Evolutionary conservation across 75 land plant genomes (phyloP).

Genomic region (Ceratopteris richardii): DNA sequence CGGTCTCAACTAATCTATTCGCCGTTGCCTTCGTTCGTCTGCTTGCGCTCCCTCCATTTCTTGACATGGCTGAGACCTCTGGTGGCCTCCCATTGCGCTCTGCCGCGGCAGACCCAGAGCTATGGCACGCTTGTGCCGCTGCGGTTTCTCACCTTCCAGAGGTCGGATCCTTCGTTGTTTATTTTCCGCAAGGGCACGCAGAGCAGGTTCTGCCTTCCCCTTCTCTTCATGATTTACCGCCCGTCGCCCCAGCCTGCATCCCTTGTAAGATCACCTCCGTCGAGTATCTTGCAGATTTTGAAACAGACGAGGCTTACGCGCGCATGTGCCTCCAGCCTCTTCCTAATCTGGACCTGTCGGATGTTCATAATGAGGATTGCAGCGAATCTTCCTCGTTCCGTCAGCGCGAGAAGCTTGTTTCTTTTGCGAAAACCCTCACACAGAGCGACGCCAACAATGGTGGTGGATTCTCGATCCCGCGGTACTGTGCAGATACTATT

Average conservation of each 20-base stretch:
- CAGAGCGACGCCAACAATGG: conserved; percentile 95
- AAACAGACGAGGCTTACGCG: conserved; percentile 81
- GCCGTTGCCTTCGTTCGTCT: too few relatives aligned
- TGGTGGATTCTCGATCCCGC: conserved; percentile 86
- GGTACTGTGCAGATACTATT: conserved; percentile 88
- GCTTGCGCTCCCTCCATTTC: too few relatives aligned
- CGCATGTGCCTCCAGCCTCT: conserved; percentile 38
- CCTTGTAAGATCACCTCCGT: conserved; percentile 49
- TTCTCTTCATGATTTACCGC: background rate
- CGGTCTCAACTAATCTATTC: too few relatives aligned
- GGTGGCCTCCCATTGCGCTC: too few relatives aligned
- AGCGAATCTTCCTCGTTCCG: too few relatives aligned
- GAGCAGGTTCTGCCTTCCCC: too few relatives aligned
- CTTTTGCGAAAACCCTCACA: conserved; percentile 82
- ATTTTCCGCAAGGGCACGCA: conserved; percentile 23
- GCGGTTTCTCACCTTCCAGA: conserved; percentile 75
- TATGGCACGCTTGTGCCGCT: conserved; percentile 95
- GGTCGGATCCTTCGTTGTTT: conserved; percentile 46
- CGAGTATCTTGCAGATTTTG: conserved; percentile 57
- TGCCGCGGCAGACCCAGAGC: conserved; percentile 46
- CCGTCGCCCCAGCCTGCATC: conserved; percentile 25
- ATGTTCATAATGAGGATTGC: too few relatives aligned
- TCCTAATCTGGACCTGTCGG: too few relatives aligned
- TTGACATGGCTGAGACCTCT: too few relatives aligned
- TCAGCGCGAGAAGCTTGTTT: conserved; percentile 1